phyloP scores from a whole-genome alignment of 1,284 basidiomycete genomes.

The Cutaneotrichosporon dermatis region DNA sequence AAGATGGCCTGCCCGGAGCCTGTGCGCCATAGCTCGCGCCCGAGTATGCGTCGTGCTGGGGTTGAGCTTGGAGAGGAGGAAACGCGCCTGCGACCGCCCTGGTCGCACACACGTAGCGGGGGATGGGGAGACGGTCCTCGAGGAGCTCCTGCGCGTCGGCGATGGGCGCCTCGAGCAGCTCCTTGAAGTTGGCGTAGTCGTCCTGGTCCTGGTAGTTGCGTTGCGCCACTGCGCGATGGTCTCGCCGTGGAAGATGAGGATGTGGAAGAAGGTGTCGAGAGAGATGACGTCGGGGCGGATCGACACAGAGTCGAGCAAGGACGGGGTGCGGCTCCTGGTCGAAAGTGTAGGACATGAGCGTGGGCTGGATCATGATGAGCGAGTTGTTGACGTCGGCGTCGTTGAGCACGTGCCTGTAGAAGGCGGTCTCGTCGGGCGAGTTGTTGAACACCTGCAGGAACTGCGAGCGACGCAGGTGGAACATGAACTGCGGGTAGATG shows the following conservation, averaged over 20 bases:
- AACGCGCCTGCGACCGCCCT: constrained; percentile 94
- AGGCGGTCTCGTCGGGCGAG: constrained; percentile 98
- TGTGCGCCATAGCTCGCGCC: constrained; percentile 70
- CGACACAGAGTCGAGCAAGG: constrained; percentile 93
- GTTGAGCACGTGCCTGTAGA: constrained; percentile 94
- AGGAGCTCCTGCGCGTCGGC: constrained; percentile 78
- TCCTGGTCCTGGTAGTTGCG: constrained; percentile 98
- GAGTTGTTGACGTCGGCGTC: constrained; percentile 99
- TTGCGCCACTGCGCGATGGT: constrained; percentile 97
- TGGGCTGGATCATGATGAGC: constrained; percentile 99
- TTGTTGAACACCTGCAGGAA: constrained; percentile 99
- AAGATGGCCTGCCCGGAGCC: constrained; percentile 79
- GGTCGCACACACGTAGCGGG: constrained; percentile 95
- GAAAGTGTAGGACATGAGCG: constrained; percentile 97
- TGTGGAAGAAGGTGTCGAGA: constrained; percentile 99
- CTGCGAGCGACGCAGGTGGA: constrained; percentile 94
- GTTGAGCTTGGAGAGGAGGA: constrained; percentile 93
- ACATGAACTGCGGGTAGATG: constrained; percentile 99
- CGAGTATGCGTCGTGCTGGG: constrained; percentile 96
- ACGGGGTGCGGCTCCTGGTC: constrained; percentile 87
- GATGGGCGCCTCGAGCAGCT: constrained; percentile 79
- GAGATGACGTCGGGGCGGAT: constrained; percentile 98
- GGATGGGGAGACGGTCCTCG: constrained; percentile 92
- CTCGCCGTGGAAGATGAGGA: constrained; percentile 98
- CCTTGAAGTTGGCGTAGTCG: constrained; percentile 97